These are phyloP conservation scores for Boletellus sp. DNA, from an alignment of 768 basidiomycete species.

Conservation along the genomic window DNA sequence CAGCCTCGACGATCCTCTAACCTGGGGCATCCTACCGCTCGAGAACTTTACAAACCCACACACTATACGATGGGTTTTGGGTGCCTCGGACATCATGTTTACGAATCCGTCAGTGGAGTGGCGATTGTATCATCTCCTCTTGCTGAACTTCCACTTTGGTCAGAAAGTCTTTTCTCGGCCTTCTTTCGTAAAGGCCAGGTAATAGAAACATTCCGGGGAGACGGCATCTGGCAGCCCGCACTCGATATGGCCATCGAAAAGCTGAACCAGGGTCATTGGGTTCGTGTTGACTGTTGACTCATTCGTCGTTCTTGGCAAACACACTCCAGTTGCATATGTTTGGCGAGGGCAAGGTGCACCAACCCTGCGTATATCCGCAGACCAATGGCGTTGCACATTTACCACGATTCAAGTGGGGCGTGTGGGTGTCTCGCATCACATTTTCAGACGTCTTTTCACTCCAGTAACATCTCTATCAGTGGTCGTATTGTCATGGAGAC, in stretches of 20 bases:
- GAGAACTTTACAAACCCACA: constrained; percentile 53
- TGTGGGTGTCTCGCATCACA: constrained; percentile 52
- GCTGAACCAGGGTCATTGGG: constrained; percentile 83
- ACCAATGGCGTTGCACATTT: constrained; percentile 46
- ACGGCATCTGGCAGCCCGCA: constrained; percentile 83
- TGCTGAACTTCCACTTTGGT: constrained; percentile 18
- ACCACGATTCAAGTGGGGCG: constrained; percentile 90
- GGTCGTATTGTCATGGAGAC: constrained; percentile 80
- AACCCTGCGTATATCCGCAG: constrained; percentile 50
- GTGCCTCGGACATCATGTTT: constrained; percentile 92
- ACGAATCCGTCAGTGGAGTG: constrained; percentile 70
- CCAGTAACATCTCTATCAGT: constrained; percentile 36
- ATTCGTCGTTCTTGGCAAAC: constrained; percentile 2
- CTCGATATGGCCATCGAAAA: constrained; percentile 79
- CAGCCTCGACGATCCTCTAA: constrained; percentile 78
- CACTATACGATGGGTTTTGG: constrained; percentile 85
- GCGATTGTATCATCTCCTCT: not conserved
- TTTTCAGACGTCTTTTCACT: not conserved
- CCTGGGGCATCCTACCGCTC: constrained; percentile 83
- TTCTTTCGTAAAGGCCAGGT: constrained; percentile 92
- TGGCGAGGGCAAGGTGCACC: constrained; percentile 85
- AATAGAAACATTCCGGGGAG: constrained; percentile 88
- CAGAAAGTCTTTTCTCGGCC: constrained; percentile 68
- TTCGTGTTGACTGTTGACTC: constrained; percentile 35
- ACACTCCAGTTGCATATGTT: constrained; percentile 79